Base-by-base conservation (phyloP, 2,329 filamentous ascomycete genomes). In the Diaporthe humulicola region DNA sequence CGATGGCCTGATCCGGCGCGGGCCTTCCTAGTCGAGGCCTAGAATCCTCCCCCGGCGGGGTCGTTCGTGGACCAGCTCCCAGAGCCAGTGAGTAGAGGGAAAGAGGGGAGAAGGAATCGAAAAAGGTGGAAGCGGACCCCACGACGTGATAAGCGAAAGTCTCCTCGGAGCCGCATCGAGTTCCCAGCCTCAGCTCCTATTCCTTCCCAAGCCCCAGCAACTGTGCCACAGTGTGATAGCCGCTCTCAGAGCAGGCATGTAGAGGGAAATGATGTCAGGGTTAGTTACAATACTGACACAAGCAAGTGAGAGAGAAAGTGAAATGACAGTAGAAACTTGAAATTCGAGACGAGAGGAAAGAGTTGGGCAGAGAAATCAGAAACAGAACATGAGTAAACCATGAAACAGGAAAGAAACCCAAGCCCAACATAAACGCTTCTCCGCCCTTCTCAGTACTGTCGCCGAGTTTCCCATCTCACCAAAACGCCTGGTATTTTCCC, bases 401-500 rank as follows among this genome's bases (percentile, higher is more conserved):
- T 52, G 56, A 66, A 36, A 33, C 42, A 66, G 33, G 22, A 56
- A 36, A 66, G 15, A 71, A 52, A 52, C 12, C 9, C 52, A 74
- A 74, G 38, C 54, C 69, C 42, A 61, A 40, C 60, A 56, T n/a
- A 38, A 38, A 50, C 19, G 66, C 48, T 50, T 48, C 52, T 61
- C 57, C 40, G 72, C 52, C 50, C 74, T 61, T 58, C 67, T 52
- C 58, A 36, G 61, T 69, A 60, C 54, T 40, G 36, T 45, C 45
- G 42, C 42, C 67, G n/a, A 45, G 38, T 25, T 58, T 45, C 72
- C 42, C 42, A 19, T 42, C 67, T 56, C 57, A 77, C 78, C 78
- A 75, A 76, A 80, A 84, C 82, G 77, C 82, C 81, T 82, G 80
- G 79, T 82, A 81, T 82, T 78, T 77, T 77, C 79, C 78, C 78